Evolutionary conservation across 2,329 filamentous ascomycete genomes (phyloP).

Genomic region (Trichoderma sp.): DNA sequence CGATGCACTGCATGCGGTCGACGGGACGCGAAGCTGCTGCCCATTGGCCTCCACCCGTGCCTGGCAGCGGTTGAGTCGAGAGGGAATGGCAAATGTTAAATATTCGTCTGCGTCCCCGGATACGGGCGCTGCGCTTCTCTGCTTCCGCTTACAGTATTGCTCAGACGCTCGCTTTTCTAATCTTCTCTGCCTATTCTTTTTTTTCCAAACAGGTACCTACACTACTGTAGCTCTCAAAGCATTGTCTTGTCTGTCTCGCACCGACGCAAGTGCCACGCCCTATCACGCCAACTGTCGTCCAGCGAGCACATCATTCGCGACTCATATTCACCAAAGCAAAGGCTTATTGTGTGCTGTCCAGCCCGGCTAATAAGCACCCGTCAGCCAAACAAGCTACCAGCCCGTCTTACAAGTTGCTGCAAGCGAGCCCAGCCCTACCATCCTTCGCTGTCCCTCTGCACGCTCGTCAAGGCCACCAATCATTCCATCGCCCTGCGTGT

Average conservation of each 20-base stretch:
- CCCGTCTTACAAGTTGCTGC: slow-evolving; percentile 18
- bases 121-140: neutral
- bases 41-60: slow-evolving; percentile 23
- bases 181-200: neutral
- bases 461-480: slow-evolving; percentile 9
- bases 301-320: neutral
- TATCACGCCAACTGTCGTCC: neutral
- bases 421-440: slow-evolving; percentile 22
- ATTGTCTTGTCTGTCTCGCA: neutral
- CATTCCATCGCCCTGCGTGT: neutral
- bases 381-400: slow-evolving; percentile 3
- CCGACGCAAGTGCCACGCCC: neutral
- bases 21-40: slow-evolving; percentile 17
- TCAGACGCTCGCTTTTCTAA: neutral
- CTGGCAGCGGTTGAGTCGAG: neutral
- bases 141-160: neutral
- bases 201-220: neutral
- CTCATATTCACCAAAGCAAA: neutral
- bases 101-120: slow-evolving; percentile 17
- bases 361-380: slow-evolving; percentile 19
- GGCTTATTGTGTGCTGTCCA: neutral
- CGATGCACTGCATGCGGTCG: slow-evolving; percentile 6
- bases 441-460: neutral
- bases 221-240: neutral
- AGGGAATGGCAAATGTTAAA: slow-evolving; percentile 2